Conservation (phyloP, 2,329 filamentous ascomycete species). For the Pestalotiopsis sp. region DNA sequence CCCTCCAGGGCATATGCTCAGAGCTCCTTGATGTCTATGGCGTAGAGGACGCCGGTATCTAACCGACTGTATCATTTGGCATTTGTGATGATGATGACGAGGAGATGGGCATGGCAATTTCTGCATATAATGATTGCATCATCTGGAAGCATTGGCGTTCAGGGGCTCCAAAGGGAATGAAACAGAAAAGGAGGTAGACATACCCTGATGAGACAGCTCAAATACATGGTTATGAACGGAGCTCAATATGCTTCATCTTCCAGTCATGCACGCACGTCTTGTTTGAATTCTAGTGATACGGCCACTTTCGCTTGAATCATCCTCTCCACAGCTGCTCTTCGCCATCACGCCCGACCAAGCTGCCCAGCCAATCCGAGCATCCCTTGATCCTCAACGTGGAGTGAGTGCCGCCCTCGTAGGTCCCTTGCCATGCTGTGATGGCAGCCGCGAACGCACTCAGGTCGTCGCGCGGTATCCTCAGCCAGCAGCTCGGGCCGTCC, state of each 20-base stretch:
- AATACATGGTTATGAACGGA: slow-evolving; percentile 8
- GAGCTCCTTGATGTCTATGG: slow-evolving; percentile 79
- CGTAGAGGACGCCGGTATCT: slow-evolving; percentile 48
- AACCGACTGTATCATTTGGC: slow-evolving; percentile 19
- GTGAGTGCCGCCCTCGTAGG: slow-evolving; percentile 41
- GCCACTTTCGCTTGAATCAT: slow-evolving; percentile 26
- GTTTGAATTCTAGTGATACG: not conserved
- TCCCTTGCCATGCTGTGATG: slow-evolving; percentile 65
- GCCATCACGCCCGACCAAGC: slow-evolving; percentile 53
- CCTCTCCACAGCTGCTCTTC: slow-evolving; percentile 52
- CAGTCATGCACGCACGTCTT: not conserved
- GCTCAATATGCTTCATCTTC: not conserved
- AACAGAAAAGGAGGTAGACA: slow-evolving; percentile 12
- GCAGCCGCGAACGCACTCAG: slow-evolving; percentile 63
- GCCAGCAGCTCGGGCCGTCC: slow-evolving; percentile 58
- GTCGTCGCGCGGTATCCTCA: slow-evolving; percentile 66
- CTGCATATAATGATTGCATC: slow-evolving; percentile 31
- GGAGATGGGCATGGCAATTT: slow-evolving; percentile 28
- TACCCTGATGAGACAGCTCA: slow-evolving; percentile 11
- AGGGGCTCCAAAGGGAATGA: slow-evolving; percentile 23
- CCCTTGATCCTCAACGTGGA: slow-evolving; percentile 57
- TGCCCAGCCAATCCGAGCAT: slow-evolving; percentile 67
- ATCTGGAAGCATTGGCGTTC: slow-evolving; percentile 35
- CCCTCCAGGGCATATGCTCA: slow-evolving; percentile 74
- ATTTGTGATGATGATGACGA: slow-evolving; percentile 25